Base-by-base conservation (phyloP, 768 basidiomycete species). In the Asterophora lycoperdoides region DNA sequence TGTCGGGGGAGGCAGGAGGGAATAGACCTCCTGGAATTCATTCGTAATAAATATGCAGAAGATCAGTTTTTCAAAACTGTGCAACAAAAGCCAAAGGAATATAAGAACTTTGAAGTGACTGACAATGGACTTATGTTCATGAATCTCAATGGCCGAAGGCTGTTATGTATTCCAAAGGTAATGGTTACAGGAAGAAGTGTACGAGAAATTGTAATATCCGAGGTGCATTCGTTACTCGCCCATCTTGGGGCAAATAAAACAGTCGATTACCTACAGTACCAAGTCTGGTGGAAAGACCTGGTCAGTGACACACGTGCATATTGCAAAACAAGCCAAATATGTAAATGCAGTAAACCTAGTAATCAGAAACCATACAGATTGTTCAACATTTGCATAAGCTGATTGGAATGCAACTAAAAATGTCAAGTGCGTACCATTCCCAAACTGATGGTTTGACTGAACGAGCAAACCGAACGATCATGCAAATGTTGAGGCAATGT, bases 331-430 rank as follows among this genome's bases (percentile, higher is more conserved):
- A 6, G 37, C n/a, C 15, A 15, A 14, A 38, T 14, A 4, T 38
- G 37, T 20, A 5, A 32, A 9, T 10, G 30, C 9, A 32, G 30
- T 9, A 32, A 32, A 32, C 30, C 8, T 3, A 32, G 30, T 8
- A 32, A 32, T 13, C 30, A 32, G 30, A 32, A 32, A 32, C 30
- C 30, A 32, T 32, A 32, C 8, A 15, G 37, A 20, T 15, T 38
- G 37, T 14, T 38, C 37, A 38, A 38, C 44, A 51, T 2, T 48
- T 69, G 6, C 45, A 59, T 40, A 7, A 40, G 6, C 8, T 40
- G 11, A 40, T 40, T 20, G 39, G 39, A 11, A 40, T 18, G 8
- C 5, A 35, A 43, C 32, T 53, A 0, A 38, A 37, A 4, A 53
- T 56, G 52, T 56, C 45, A 8, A 56, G 55, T 30, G 52, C 52